phyloP scores from a whole-genome alignment of 1,284 basidiomycete genomes.

The Golubevia pallescens region DNA sequence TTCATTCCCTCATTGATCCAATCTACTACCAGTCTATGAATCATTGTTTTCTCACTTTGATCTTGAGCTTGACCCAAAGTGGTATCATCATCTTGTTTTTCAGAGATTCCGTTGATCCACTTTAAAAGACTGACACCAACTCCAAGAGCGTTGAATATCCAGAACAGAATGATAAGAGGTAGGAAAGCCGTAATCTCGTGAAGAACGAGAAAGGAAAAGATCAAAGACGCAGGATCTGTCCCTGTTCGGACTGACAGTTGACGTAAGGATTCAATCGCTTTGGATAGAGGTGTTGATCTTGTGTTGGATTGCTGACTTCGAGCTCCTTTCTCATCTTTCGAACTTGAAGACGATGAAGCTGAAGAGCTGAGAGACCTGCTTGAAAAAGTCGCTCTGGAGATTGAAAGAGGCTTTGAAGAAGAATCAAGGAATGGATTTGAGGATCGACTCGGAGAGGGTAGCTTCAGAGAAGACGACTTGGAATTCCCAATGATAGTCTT shows the following conservation, averaged over 20 bases:
- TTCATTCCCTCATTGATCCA: constrained; percentile 14
- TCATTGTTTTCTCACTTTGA: neutral
- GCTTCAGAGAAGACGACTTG: neutral
- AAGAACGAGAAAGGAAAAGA: constrained; percentile 47
- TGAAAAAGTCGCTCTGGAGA: neutral
- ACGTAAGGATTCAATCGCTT: constrained; percentile 25
- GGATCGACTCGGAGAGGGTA: neutral
- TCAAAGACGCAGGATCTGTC: constrained; percentile 43
- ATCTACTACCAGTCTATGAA: constrained; percentile 9
- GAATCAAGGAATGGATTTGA: neutral
- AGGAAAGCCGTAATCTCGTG: constrained; percentile 60
- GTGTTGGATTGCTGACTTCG: neutral
- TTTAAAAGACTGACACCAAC: constrained; percentile 33
- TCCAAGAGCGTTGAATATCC: constrained; percentile 38
- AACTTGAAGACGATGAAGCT: neutral
- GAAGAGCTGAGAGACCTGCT: neutral
- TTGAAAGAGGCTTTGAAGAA: neutral
- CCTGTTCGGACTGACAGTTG: constrained; percentile 34
- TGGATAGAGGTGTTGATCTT: constrained; percentile 12
- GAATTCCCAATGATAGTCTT: neutral
- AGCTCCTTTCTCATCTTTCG: neutral
- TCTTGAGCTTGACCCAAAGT: no score
- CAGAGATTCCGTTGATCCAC: constrained; percentile 20
- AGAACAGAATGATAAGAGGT: constrained; percentile 47
- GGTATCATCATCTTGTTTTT: neutral